Conservation (phyloP, 768 basidiomycete species). For the Hygrophorus pudorinus region DNA sequence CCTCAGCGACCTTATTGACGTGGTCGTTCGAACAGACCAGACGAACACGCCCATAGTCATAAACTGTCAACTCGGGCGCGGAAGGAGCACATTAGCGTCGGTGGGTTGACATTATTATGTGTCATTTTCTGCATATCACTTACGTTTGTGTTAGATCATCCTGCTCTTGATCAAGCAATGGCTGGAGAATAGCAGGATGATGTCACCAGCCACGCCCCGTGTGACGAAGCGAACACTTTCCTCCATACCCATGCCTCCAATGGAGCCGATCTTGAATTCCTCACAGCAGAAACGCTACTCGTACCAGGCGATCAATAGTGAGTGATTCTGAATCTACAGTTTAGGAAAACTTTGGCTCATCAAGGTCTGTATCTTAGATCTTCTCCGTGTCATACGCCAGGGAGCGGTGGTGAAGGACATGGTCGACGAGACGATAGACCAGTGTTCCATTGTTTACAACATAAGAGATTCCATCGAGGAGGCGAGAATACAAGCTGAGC, state of each 20-base stretch:
- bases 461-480: slow-evolving; percentile 86
- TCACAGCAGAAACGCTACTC: slow-evolving; percentile 40
- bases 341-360: neutral
- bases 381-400: slow-evolving; percentile 78
- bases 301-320: slow-evolving; percentile 87
- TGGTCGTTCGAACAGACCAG: slow-evolving; percentile 56
- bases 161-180: slow-evolving; percentile 79
- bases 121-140: neutral
- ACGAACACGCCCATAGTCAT: slow-evolving; percentile 76
- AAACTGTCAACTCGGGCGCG: slow-evolving; percentile 92
- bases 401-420: slow-evolving; percentile 78
- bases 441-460: slow-evolving; percentile 75
- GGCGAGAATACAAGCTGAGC: slow-evolving; percentile 64
- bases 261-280: slow-evolving; percentile 21
- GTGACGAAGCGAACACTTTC: slow-evolving; percentile 26
- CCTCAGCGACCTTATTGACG: slow-evolving; percentile 66
- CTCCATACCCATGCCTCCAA: neutral
- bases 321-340: slow-evolving; percentile 18
- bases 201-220: slow-evolving; percentile 21
- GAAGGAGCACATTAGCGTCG: slow-evolving; percentile 85
- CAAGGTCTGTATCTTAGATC: slow-evolving; percentile 33
- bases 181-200: slow-evolving; percentile 41
- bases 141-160: slow-evolving; percentile 42
- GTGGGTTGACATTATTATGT: slow-evolving; percentile 27
- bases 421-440: slow-evolving; percentile 85